Percentiles rank a stretch among this genome's conserved stretches.
phyloP scores from a whole-genome alignment of 805 yeast species.

The Suhomyces faveliae region DNA sequence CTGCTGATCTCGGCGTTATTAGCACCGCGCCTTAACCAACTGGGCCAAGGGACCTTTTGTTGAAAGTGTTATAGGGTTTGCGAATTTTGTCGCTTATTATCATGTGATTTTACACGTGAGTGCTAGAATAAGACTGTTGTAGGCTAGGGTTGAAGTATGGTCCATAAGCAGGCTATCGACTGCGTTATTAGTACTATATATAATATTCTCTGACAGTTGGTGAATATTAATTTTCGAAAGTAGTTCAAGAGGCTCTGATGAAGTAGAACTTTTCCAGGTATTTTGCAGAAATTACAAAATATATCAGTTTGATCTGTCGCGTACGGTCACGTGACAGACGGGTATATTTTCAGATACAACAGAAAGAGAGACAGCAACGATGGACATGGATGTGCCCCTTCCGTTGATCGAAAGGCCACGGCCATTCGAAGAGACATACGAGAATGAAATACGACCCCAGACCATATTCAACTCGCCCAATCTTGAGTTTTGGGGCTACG shows the following conservation, averaged over 20 bases:
- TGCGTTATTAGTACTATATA: no score
- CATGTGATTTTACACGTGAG: no score
- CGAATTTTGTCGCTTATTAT: neutral
- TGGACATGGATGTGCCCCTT: slow-evolving; percentile 15
- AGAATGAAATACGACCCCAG: slow-evolving; percentile 8
- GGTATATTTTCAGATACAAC: neutral
- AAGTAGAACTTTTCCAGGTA: no score
- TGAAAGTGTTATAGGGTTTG: neutral
- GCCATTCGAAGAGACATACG: slow-evolving; percentile 8
- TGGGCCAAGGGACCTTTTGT: slow-evolving; percentile 52
- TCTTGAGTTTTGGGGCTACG: slow-evolving; percentile 25
- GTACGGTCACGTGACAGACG: neutral
- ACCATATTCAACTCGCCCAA: slow-evolving; percentile 8
- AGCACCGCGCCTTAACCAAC: slow-evolving; percentile 62
- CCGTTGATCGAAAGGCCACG: slow-evolving; percentile 20
- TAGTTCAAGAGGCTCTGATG: no score
- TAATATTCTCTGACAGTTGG: no score
- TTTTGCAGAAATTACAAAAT: neutral
- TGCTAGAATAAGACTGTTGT: no score
- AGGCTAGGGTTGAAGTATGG: no score
- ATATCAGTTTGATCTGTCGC: no score
- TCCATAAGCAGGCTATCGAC: no score
- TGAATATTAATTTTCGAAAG: no score
- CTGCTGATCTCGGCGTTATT: slow-evolving; percentile 51
- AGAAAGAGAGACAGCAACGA: neutral